These are phyloP conservation scores for Petasospora rhodanensis DNA, from an alignment of 1,139 yeast genomes.

Conservation along the genomic window DNA sequence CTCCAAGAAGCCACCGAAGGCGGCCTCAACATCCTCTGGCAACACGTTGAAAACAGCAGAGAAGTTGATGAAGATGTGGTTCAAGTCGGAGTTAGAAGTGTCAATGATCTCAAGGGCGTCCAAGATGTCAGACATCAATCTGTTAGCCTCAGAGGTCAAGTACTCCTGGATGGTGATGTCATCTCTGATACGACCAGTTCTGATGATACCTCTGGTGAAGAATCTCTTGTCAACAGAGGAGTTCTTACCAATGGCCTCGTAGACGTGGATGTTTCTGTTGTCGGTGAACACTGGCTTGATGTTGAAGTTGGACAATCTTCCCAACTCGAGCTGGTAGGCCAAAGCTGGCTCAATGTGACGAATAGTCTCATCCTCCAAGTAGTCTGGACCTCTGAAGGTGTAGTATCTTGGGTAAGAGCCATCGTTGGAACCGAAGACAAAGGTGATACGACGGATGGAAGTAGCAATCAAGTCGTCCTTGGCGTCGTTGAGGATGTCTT, in stretches of 20 bases:
- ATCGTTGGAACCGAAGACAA: slow-evolving; percentile 75
- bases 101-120: slow-evolving; percentile 94
- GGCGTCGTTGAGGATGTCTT: slow-evolving; percentile 62
- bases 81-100: slow-evolving; percentile 90
- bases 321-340: slow-evolving; percentile 95
- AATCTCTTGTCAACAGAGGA: slow-evolving; percentile 91
- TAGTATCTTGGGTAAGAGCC: slow-evolving; percentile 94
- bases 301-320: slow-evolving; percentile 89
- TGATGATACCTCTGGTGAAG: slow-evolving; percentile 93
- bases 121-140: slow-evolving; percentile 91
- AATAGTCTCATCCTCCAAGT: slow-evolving; percentile 79
- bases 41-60: slow-evolving; percentile 91
- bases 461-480: slow-evolving; percentile 65
- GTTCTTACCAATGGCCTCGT: slow-evolving; percentile 93
- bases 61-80: slow-evolving; percentile 94
- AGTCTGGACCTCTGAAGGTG: slow-evolving; percentile 88
- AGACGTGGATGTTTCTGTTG: slow-evolving; percentile 95
- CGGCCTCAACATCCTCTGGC: slow-evolving; percentile 95
- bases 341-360: slow-evolving; percentile 98
- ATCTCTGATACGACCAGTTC: slow-evolving; percentile 92
- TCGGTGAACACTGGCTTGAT: slow-evolving; percentile 94
- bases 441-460: slow-evolving; percentile 86
- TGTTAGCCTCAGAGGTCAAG: slow-evolving; percentile 90
- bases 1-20: slow-evolving; percentile 95
- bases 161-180: slow-evolving; percentile 92